phyloP scores from a whole-genome alignment of 768 basidiomycete genomes.

The Collybiopsis confluens region DNA sequence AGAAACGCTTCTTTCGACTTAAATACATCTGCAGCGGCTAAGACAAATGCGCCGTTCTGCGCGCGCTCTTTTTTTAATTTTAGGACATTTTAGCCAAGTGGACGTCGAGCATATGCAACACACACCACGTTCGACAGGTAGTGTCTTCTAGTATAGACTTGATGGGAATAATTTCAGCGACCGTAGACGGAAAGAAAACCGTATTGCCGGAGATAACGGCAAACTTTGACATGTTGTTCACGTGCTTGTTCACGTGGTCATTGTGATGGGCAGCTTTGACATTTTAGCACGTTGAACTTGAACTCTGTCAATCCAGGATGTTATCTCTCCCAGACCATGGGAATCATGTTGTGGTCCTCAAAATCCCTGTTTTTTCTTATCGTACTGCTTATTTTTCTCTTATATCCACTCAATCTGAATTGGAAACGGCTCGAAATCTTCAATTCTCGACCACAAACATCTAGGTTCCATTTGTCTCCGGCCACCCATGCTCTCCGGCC shows the following conservation, averaged over 20 bases:
- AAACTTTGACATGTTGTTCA: too few relatives aligned
- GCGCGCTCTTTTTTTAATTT: too few relatives aligned
- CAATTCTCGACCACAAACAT: background rate
- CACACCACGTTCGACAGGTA: background rate
- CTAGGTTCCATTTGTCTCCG: conserved; percentile 5
- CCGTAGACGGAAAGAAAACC: too few relatives aligned
- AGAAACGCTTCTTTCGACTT: background rate
- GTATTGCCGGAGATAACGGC: too few relatives aligned
- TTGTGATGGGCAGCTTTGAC: too few relatives aligned
- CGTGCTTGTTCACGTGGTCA: too few relatives aligned
- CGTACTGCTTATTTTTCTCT: background rate
- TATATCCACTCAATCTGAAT: background rate
- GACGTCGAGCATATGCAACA: background rate
- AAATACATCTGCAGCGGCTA: background rate
- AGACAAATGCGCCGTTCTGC: too few relatives aligned
- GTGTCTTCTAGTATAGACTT: background rate
- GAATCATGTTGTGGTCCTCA: background rate
- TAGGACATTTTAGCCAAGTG: background rate
- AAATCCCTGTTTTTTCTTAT: background rate
- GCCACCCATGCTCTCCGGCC: background rate
- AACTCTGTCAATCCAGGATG: too few relatives aligned
- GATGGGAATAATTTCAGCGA: too few relatives aligned
- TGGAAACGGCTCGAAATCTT: background rate
- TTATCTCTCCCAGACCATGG: too few relatives aligned
- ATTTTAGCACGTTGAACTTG: too few relatives aligned